A percentile compares a stretch with the other conserved stretches of the same genome.
Conservation (phyloP, 1,284 basidiomycete species). For the Cryptococcus jaspeensis region DNA sequence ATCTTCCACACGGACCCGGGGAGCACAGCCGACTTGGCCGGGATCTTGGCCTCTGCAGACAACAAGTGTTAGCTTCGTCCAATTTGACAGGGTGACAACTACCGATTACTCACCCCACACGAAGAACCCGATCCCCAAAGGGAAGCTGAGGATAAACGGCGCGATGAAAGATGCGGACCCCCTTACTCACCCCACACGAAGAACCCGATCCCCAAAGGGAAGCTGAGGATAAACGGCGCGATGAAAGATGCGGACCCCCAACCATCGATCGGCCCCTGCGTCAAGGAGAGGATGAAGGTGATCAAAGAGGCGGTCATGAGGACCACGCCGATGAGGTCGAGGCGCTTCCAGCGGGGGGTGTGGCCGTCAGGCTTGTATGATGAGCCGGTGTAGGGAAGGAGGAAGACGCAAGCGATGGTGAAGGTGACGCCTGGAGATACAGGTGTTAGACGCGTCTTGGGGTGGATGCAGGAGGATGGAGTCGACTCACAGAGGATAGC, state of each 20-base stretch:
- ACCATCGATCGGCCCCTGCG: constrained; percentile 43
- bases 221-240: constrained; percentile 42
- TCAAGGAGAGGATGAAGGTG: constrained; percentile 47
- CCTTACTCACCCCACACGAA: constrained; percentile 46
- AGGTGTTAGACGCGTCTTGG: not conserved
- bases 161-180: constrained; percentile 44
- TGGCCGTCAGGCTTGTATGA: constrained; percentile 15
- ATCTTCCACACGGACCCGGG: constrained; percentile 37
- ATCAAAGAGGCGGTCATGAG: constrained; percentile 38
- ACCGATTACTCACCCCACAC: constrained; percentile 37
- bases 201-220: constrained; percentile 35
- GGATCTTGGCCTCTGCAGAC: constrained; percentile 24
- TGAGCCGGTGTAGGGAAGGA: constrained; percentile 35
- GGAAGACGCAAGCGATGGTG: constrained; percentile 24
- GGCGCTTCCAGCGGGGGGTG: constrained; percentile 38
- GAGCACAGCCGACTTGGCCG: constrained; percentile 30
- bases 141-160: constrained; percentile 30
- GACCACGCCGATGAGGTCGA: constrained; percentile 45
- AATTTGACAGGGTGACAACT: too few relatives aligned
- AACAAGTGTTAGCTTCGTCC: not conserved
- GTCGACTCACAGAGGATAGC: constrained; percentile 29
- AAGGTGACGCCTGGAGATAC: constrained; percentile 19
- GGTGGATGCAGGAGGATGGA: too few relatives aligned
- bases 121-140: constrained; percentile 41
- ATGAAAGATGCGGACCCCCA: constrained; percentile 46